Percentiles rank a stretch among this genome's conserved stretches.
These are phyloP conservation scores for Mycena floridula DNA, from an alignment of 768 basidiomycete genomes.

Conservation along the genomic window DNA sequence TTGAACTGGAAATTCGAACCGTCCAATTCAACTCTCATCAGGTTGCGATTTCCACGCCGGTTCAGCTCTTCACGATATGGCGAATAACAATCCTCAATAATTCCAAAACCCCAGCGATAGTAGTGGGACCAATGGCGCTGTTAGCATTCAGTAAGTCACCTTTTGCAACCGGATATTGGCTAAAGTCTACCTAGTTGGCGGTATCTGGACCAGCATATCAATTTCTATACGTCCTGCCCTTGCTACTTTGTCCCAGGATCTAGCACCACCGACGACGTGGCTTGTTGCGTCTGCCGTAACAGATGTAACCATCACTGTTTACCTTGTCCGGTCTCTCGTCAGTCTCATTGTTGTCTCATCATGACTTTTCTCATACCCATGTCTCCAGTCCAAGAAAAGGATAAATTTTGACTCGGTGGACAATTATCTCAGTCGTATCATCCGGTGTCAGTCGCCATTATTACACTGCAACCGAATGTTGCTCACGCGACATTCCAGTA, in stretches of 20 bases:
- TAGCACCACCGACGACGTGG: constrained; percentile 33
- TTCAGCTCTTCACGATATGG: constrained; percentile 37
- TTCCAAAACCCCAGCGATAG: constrained; percentile 15
- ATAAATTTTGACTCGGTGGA: constrained; percentile 33
- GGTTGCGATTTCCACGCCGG: constrained; percentile 34
- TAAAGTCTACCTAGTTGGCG: constrained; percentile 20
- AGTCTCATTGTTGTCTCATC: constrained; percentile 6
- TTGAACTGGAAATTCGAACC: too few species aligned
- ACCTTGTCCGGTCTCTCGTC: constrained; percentile 38
- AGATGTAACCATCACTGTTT: constrained; percentile 40
- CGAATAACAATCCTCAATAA: constrained; percentile 27
- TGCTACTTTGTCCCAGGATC: constrained; percentile 22
- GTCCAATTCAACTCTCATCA: too few species aligned
- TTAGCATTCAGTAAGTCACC: constrained; percentile 24
- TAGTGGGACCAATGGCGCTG: constrained; percentile 21
- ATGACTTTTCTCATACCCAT: constrained; percentile 9
- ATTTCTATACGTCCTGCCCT: constrained; percentile 20
- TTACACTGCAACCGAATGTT: neutral
- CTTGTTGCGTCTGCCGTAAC: constrained; percentile 36
- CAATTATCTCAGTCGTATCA: constrained; percentile 28
- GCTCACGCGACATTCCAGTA: constrained; percentile 14
- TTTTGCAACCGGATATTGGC: neutral
- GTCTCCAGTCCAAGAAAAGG: constrained; percentile 20
- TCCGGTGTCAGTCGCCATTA: constrained; percentile 16
- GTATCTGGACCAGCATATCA: constrained; percentile 23